Evolutionary conservation across 768 basidiomycete genomes (phyloP).

Genomic region (Termitomyces sp.): DNA sequence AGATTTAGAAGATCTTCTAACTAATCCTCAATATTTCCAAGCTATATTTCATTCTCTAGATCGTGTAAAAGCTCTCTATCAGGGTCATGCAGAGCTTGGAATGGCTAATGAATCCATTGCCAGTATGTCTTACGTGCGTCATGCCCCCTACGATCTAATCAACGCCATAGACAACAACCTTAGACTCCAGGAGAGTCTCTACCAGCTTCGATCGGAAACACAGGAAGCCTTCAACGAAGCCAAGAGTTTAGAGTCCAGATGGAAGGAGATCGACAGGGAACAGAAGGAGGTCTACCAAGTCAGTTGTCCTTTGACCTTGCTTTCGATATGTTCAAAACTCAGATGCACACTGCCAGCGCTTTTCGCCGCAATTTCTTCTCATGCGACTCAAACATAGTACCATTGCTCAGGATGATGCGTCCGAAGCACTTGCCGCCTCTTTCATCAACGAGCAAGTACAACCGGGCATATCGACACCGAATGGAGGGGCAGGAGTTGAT

Average conservation of each 20-base stretch:
- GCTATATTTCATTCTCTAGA: constrained; percentile 80
- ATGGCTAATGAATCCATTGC: constrained; percentile 86
- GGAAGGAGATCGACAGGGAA: constrained; percentile 86
- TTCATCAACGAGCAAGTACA: constrained; percentile 64
- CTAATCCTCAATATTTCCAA: constrained; percentile 82
- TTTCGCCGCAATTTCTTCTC: constrained; percentile 82
- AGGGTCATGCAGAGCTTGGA: constrained; percentile 74
- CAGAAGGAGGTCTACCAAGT: constrained; percentile 91
- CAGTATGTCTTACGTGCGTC: constrained; percentile 44
- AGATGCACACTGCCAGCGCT: constrained; percentile 49
- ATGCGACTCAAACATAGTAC: constrained; percentile 86
- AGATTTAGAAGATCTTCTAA: constrained; percentile 86
- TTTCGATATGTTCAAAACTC: neutral
- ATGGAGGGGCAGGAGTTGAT: constrained; percentile 62
- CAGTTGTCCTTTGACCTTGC: constrained; percentile 5
- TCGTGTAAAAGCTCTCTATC: constrained; percentile 70
- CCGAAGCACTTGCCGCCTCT: constrained; percentile 78
- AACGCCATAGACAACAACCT: constrained; percentile 62
- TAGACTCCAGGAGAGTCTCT: constrained; percentile 70
- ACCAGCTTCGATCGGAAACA: constrained; percentile 75
- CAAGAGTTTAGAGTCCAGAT: constrained; percentile 72
- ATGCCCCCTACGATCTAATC: constrained; percentile 5
- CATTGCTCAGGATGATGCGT: constrained; percentile 86
- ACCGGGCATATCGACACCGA: constrained; percentile 33
- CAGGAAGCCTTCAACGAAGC: constrained; percentile 88